Evolutionary conservation across 208 protist genomes (phyloP).

Genomic region (Crithidia mellificae): DNA sequence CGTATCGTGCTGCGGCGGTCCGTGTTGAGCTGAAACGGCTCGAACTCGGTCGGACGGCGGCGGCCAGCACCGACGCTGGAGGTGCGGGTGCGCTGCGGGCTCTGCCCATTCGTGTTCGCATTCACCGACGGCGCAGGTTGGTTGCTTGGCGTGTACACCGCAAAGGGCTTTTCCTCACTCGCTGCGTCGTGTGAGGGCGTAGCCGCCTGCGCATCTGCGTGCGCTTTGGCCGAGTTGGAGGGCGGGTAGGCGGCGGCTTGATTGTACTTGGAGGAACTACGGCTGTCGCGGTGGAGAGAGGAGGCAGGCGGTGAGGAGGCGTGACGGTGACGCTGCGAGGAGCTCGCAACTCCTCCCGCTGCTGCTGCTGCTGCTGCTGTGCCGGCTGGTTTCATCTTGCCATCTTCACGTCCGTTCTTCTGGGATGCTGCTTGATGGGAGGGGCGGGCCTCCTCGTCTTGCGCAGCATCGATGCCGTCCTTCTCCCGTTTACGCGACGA

Average conservation of each 20-base stretch:
- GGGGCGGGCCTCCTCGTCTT: no score
- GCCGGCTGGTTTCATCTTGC: not conserved
- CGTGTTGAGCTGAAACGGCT: slow-evolving; percentile 26
- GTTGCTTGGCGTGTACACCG: not conserved
- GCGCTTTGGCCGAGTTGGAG: no score
- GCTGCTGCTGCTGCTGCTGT: not conserved
- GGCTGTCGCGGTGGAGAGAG: slow-evolving; percentile 15
- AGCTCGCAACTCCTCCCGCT: not conserved
- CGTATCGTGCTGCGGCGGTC: slow-evolving; percentile 21
- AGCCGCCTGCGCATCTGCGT: not conserved
- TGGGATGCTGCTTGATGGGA: not conserved
- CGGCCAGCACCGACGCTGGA: slow-evolving; percentile 3
- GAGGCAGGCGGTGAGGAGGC: not conserved
- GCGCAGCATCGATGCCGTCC: no score
- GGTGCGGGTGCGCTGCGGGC: slow-evolving; percentile 11
- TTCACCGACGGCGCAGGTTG: not conserved
- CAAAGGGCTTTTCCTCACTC: not conserved
- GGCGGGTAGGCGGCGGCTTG: not conserved
- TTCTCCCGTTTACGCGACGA: not conserved
- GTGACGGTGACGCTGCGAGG: not conserved
- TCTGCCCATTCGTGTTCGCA: not conserved
- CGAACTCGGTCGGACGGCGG: slow-evolving; percentile 5
- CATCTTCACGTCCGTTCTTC: not conserved
- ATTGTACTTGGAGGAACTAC: slow-evolving; percentile 12
- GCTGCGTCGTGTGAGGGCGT: not conserved